phyloP scores from a whole-genome alignment of 2,329 filamentous ascomycete genomes.

The Trichoderma asperellum region DNA sequence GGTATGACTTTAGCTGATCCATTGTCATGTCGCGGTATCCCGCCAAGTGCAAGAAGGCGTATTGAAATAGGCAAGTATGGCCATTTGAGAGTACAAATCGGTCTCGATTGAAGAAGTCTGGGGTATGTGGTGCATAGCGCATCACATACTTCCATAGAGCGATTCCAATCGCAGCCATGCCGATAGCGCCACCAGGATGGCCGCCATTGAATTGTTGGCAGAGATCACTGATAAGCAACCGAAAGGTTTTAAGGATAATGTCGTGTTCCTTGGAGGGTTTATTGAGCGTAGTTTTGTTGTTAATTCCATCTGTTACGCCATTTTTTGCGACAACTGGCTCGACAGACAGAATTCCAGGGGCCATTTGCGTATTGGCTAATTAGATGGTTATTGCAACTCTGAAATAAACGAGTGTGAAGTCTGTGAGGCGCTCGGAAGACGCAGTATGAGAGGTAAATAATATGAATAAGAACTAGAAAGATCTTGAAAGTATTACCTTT shows the following conservation, averaged over 20 bases:
- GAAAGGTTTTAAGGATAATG: conserved; percentile 5
- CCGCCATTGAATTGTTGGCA: conserved; percentile 35
- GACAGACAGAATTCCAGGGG: conserved; percentile 1
- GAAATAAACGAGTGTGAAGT: not conserved
- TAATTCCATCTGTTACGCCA: not conserved
- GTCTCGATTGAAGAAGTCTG: conserved; percentile 63
- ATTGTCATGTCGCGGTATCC: conserved; percentile 60
- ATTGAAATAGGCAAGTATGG: conserved; percentile 60
- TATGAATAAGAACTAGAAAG: too few relatives aligned
- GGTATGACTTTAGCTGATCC: conserved; percentile 60
- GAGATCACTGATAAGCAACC: conserved; percentile 20
- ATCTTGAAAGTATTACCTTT: not conserved
- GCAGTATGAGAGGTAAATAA: not conserved
- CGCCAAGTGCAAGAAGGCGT: conserved; percentile 56
- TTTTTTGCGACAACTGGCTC: not conserved
- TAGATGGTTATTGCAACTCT: not conserved
- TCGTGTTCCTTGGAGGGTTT: not conserved
- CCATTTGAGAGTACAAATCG: conserved; percentile 66
- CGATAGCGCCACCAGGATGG: conserved; percentile 52
- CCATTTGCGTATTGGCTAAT: not conserved
- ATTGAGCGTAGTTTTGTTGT: not conserved
- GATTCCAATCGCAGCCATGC: conserved; percentile 65
- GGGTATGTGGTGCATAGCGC: conserved; percentile 60
- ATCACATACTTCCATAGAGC: conserved; percentile 65
- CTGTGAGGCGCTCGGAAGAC: not conserved